Conservation (phyloP, 2,329 filamentous ascomycete genomes). For the Trichophyton verrucosum region DNA sequence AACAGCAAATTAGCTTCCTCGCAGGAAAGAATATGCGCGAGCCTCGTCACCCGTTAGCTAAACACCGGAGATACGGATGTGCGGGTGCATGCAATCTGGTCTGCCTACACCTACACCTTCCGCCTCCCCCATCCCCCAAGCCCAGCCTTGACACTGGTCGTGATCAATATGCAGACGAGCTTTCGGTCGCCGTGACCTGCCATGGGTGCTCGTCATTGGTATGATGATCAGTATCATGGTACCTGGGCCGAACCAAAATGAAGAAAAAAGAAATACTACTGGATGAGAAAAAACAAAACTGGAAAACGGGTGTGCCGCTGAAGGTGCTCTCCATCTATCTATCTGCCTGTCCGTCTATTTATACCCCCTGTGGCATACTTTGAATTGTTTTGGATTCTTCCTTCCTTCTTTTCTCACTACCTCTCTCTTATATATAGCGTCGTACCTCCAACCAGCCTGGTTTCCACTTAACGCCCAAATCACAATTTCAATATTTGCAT, state of each 20-base stretch:
- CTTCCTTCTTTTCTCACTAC: background rate
- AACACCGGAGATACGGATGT: background rate
- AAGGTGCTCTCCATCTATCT: background rate
- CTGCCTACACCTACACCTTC: background rate
- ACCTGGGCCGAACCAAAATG: background rate
- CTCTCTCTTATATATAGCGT: background rate
- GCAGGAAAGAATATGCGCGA: background rate
- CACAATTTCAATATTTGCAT: background rate
- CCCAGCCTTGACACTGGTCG: background rate
- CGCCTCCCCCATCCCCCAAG: background rate
- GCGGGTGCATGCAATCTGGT: background rate
- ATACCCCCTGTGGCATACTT: background rate
- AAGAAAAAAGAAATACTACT: background rate
- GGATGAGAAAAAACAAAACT: no score
- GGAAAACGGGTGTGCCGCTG: background rate
- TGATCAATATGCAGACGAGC: background rate
- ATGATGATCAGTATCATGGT: constrained; percentile 4
- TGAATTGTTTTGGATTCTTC: background rate
- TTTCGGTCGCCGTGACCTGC: background rate
- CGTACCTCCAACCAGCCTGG: background rate
- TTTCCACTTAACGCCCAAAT: background rate
- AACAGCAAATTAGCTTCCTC: background rate
- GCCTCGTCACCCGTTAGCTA: background rate
- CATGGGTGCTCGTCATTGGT: constrained; percentile 2
- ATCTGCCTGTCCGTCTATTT: background rate